phyloP scores from a whole-genome alignment of 1,284 basidiomycete genomes.

The Leccinum pallidistipes region DNA sequence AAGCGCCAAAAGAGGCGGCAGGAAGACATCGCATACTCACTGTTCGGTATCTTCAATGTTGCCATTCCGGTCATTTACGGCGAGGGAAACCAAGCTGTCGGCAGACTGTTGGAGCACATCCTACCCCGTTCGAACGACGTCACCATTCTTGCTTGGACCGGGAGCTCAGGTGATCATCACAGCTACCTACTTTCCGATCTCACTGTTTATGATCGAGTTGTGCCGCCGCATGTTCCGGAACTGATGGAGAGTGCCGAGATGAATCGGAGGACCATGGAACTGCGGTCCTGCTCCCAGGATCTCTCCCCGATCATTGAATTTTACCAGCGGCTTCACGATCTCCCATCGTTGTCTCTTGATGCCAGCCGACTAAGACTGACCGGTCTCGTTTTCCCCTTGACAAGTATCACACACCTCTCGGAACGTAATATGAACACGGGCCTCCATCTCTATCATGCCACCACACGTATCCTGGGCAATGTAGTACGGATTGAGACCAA shows the following conservation, averaged over 20 bases:
- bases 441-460: not conserved
- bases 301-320: not conserved
- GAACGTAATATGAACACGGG: not conserved
- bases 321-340: not conserved
- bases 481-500: not conserved
- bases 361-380: not conserved
- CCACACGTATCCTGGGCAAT: not conserved
- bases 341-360: not conserved
- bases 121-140: not conserved
- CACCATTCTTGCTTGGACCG: not conserved
- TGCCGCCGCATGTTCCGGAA: not conserved
- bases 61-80: not conserved
- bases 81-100: not conserved
- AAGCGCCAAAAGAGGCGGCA: not conserved
- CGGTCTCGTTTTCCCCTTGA: not conserved
- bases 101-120: not conserved
- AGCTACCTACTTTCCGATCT: not conserved
- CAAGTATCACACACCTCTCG: not conserved
- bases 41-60: not conserved
- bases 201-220: not conserved
- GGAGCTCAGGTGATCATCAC: not conserved
- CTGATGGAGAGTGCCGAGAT: not conserved
- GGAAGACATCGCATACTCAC: not conserved
- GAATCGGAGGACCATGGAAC: not conserved
- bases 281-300: not conserved